Base-by-base conservation (phyloP, 1,284 basidiomycete species). In the Puccinia hordei region DNA sequence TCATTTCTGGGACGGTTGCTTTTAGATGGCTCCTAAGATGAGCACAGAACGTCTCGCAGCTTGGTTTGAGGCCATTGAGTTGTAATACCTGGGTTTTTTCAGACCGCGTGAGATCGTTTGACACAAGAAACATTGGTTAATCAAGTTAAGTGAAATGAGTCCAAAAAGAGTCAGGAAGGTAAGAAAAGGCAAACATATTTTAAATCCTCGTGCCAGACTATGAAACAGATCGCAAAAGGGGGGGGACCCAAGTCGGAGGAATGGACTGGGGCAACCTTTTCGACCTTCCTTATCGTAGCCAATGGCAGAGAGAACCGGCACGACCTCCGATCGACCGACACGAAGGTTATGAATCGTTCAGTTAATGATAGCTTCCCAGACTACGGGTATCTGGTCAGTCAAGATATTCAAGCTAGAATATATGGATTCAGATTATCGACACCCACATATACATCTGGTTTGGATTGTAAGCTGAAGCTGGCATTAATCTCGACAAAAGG, bases 201-300 rank as follows among this genome's bases (percentile, higher is more conserved):
- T 89, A 93, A 91, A 33, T 80, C 78, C 65, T 93, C 92, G 85
- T 98, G 94, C 94, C 95, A 99, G 78, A 94, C 90, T n/a, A 92
- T 90, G 38, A 99, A 88, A 83, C 93, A 94, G 57, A 99, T 89
- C 6, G 96, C 96, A 85, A 98, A 98, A 41, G 98, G 92, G 6
- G 95, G 95, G 30, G 94, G 93, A 49, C 94, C 85, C 82, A 84
- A 82, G 6, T 71, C 72, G 89, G 27, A 93, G 92, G 86, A 94
- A 95, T 74, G 95, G 88, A 57, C 86, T 85, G 59, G 76, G 9
- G 83, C 79, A 44, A 86, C 83, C 69, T 95, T 88, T 86, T 99
- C 97, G n/a, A 99, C 97, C 57, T 97, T 89, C 57, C 97, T 90
- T 82, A 99, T 91, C 1, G 94, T 95, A 81, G 92, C 95, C 51